Conservation (phyloP, 768 basidiomycete species). For the Gloeopeniophorella convolvens region DNA sequence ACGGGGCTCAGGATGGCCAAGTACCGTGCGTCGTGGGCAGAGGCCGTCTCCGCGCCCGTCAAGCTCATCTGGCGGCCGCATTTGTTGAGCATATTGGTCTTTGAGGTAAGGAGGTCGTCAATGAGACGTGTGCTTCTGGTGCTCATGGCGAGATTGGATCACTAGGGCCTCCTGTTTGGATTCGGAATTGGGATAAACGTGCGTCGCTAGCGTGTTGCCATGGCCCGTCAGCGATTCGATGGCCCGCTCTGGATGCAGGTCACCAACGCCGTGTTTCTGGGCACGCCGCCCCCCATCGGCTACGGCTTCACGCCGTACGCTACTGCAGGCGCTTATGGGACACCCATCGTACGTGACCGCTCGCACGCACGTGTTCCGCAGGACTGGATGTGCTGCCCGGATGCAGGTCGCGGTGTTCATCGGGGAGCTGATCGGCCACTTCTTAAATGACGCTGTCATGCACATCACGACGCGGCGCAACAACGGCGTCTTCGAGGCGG, state of each 20-base stretch:
- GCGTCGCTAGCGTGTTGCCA: conserved; percentile 7
- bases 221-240: no score
- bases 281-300: conserved; percentile 45
- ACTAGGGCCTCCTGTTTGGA: conserved; percentile 50
- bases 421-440: conserved; percentile 47
- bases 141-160: not conserved
- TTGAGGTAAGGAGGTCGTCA: conserved; percentile 28
- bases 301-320: conserved; percentile 45
- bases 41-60: conserved; percentile 39
- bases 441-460: conserved; percentile 45
- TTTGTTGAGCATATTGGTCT: conserved; percentile 40
- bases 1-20: conserved; percentile 54
- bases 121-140: not conserved
- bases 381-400: not conserved
- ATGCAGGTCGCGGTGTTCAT: conserved; percentile 40
- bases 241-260: conserved; percentile 33
- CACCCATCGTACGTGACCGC: conserved; percentile 47
- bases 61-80: conserved; percentile 61
- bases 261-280: conserved; percentile 64
- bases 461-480: conserved; percentile 37
- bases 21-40: conserved; percentile 46
- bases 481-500: conserved; percentile 47
- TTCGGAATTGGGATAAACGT: conserved; percentile 61
- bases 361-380: not conserved
- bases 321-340: conserved; percentile 48